phyloP scores from a whole-genome alignment of 2,329 filamentous ascomycete genomes.

The Verticillium klebahnii region DNA sequence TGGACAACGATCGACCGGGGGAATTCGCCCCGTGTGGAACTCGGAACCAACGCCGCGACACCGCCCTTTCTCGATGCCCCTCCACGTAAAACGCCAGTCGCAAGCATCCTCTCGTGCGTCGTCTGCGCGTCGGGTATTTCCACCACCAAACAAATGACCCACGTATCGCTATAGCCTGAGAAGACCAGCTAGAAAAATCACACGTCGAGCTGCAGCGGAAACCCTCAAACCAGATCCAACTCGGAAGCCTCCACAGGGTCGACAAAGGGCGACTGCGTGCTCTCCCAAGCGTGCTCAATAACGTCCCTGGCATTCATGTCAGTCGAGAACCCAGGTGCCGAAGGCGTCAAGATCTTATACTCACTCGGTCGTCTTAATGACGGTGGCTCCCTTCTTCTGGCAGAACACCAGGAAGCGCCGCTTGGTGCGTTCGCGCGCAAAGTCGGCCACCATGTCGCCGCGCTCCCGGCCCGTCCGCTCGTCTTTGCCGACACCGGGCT shows the following conservation, averaged over 20 bases:
- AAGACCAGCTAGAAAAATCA: not conserved
- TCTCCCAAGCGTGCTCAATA: slow-evolving; percentile 42
- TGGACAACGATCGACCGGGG: not conserved
- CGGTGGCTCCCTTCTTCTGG: slow-evolving; percentile 34
- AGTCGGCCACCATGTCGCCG: slow-evolving; percentile 45
- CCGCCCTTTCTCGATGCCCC: not conserved
- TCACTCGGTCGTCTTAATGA: slow-evolving; percentile 37
- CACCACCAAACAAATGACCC: not conserved
- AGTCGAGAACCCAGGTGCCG: not conserved
- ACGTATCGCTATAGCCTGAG: not conserved
- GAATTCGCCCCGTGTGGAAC: too few species aligned
- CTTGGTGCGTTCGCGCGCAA: slow-evolving; percentile 49
- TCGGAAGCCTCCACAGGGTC: not conserved
- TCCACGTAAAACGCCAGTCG: not conserved
- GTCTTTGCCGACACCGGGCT: slow-evolving; percentile 20
- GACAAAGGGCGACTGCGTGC: slow-evolving; percentile 24
- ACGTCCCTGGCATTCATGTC: slow-evolving; percentile 13
- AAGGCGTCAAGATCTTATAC: slow-evolving; percentile 14
- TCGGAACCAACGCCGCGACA: not conserved
- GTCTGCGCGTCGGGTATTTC: not conserved
- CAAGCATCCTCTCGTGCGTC: not conserved
- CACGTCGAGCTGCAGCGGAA: not conserved
- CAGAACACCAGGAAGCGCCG: slow-evolving; percentile 45
- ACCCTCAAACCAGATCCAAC: not conserved
- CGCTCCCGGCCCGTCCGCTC: slow-evolving; percentile 27